Conservation (phyloP, 768 basidiomycete genomes). For the Auricularia cornea region DNA sequence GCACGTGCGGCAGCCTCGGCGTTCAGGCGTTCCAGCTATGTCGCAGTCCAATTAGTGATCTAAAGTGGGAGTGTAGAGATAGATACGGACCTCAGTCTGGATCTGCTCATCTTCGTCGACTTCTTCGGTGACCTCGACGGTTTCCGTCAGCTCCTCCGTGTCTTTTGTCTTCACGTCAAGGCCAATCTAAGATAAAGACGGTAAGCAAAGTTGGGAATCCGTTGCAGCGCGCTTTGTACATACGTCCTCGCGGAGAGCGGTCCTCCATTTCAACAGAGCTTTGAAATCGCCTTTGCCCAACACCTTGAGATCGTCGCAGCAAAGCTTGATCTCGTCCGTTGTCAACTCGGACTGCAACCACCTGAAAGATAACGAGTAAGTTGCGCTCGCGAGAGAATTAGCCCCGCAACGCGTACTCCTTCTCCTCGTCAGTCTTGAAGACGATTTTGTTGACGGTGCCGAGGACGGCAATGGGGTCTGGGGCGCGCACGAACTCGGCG, state of each 20-base stretch:
- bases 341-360: conserved; percentile 71
- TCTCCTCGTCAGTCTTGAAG: conserved; percentile 79
- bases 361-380: conserved; percentile 27
- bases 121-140: conserved; percentile 52
- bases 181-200: conserved; percentile 47
- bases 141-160: conserved; percentile 71
- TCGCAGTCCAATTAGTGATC: conserved; percentile 4
- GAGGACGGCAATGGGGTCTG: conserved; percentile 71
- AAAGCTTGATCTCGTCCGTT: conserved; percentile 69
- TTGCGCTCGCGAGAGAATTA: background rate
- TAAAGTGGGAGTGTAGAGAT: background rate
- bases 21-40: conserved; percentile 75
- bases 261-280: conserved; percentile 81
- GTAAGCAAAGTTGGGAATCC: conserved; percentile 5
- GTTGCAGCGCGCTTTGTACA: conserved; percentile 10
- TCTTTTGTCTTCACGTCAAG: conserved; percentile 70
- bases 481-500: conserved; percentile 56
- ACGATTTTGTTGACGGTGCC: conserved; percentile 70
- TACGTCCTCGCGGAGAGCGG: conserved; percentile 82
- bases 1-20: conserved; percentile 61
- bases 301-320: conserved; percentile 89
- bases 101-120: conserved; percentile 87
- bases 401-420: conserved; percentile 40
- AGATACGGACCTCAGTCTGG: conserved; percentile 66
- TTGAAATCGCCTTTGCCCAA: conserved; percentile 98